Base-by-base conservation (phyloP, 129 eudicot genomes). In the Saussurea involucrata region DNA sequence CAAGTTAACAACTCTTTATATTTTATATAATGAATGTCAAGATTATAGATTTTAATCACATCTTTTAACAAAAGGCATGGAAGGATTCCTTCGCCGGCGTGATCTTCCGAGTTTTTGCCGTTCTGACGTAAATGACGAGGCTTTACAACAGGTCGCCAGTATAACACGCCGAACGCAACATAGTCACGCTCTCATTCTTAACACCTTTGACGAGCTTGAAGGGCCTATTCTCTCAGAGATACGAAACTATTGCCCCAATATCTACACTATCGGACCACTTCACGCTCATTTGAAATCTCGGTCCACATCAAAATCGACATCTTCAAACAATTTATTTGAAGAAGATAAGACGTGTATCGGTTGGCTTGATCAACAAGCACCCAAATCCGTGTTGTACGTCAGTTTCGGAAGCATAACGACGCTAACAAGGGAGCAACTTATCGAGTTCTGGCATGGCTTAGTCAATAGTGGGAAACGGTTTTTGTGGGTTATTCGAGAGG, bases 181-280 rank as follows among this genome's bases (percentile, higher is more conserved):
- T 1, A 85, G 87, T 34, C 42, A 64, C 15, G 96, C 86, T 0
- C 75, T 87, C 13, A 85, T 87, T 71, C 77, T 90, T 8, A 87
- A 85, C 90, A 83, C 96, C 21, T 90, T 87, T 65, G 96, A 87
- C 58, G 87, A 90, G 11, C 85, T 90, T 29, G 96, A 90, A 69
- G 85, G 80, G 1, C 76, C 90, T 24, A 81, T 90, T 36, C 76
- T 90, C 66, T 68, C 85, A n/a, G 71, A 83, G 0, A 81, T 90
- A 33, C 88, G 77, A 20, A 78, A 13, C 2, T 42, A 63, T 4
- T 85, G 84, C 60, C 81, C 88, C 8, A 87, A 83, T 18, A 60
- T 87, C 42, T 90, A 87, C 81, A 66, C 96, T 1, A 87, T 89
- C 12, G 95, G 95, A 42, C 91, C 89, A 57, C 87, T 90, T 31